Evolutionary conservation across 495 filamentous ascomycete genomes (phyloP), one percentile per base, ranked within the genome.

Genomic region (Mycothermus thermophilus): DNA sequence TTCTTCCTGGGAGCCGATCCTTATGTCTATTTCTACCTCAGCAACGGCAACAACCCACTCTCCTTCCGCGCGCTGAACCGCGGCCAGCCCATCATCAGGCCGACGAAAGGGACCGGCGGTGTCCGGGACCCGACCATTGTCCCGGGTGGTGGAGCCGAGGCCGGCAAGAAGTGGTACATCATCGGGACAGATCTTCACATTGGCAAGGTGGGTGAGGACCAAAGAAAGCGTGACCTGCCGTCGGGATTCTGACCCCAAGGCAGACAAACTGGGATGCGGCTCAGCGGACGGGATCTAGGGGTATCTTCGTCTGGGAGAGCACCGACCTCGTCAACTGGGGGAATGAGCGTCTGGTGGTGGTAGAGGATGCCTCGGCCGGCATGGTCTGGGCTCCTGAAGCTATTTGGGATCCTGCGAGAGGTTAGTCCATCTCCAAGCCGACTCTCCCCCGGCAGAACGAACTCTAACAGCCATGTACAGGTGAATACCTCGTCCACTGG

Each of bases 371-470:
- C 8, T 65, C 51, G 4, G 67, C 65, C 3, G 67, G 66, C 9
- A 72, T 72, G 67, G 67, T 72, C 0, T 72, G 67, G 66, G 66
- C 66, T 9, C 67, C 67, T 1, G 65, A 66, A 28, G 66, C 66
- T 0, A 62, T 70, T 30, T 70, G 66, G 67, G 63, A 71, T 37
- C 51, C 60, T 0, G 47, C 51, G 2, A 66, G 68, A 43, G 50
- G 57, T 54, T 28, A 33, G 45, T 44, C 7, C 18, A 3, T 13
- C 1, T 30, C 5, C n/a, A n/a, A n/a, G n/a, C n/a, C n/a, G n/a
- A n/a, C n/a, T n/a, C n/a, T n/a, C n/a, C n/a, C n/a, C n/a, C n/a
- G n/a, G n/a, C n/a, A n/a, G n/a, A n/a, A n/a, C n/a, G n/a, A n/a
- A n/a, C n/a, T n/a, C n/a, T n/a, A n/a, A n/a, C n/a, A n/a, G 14